Evolutionary conservation across 2,329 filamentous ascomycete species (phyloP).

Genomic region (Ascochyta rabiei): DNA sequence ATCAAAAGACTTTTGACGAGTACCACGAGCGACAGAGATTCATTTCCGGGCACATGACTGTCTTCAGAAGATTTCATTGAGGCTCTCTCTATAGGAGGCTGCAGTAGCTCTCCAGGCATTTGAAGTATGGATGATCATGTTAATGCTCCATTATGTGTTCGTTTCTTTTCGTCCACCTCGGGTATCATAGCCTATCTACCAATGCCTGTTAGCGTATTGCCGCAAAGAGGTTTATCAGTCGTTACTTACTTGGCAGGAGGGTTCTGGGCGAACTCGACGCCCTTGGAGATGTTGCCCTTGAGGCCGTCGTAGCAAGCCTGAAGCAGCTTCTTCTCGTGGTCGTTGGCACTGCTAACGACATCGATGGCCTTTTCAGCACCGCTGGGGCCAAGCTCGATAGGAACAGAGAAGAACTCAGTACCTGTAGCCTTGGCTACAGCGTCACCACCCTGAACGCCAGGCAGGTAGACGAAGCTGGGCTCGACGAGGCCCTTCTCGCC

Average conservation of each 20-base stretch:
- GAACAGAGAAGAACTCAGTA: conserved; percentile 92
- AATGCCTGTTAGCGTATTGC: not conserved
- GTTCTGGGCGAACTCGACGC: conserved; percentile 86
- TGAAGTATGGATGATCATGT: conserved; percentile 3
- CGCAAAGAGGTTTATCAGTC: not conserved
- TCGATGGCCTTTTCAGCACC: conserved; percentile 88
- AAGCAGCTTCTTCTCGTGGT: conserved; percentile 88
- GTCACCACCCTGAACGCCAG: conserved; percentile 85
- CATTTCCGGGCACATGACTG: not conserved
- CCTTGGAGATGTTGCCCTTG: conserved; percentile 93
- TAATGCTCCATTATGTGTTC: conserved; percentile 16
- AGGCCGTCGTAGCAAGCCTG: conserved; percentile 76
- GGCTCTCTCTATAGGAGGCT: conserved; percentile 10
- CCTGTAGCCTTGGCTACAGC: conserved; percentile 84
- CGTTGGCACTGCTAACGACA: conserved; percentile 75
- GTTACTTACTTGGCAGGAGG: conserved; percentile 61
- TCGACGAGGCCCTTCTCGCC: conserved; percentile 93
- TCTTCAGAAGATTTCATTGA: conserved; percentile 13
- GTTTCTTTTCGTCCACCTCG: conserved; percentile 18
- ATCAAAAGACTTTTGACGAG: not conserved
- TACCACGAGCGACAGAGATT: not conserved
- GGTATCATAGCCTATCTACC: conserved; percentile 29
- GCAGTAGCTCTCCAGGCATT: conserved; percentile 12
- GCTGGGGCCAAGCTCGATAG: conserved; percentile 85
- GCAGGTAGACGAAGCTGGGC: conserved; percentile 94